phyloP scores from a whole-genome alignment of 2,329 filamentous ascomycete species.

The Fusarium pseudocircinatum region DNA sequence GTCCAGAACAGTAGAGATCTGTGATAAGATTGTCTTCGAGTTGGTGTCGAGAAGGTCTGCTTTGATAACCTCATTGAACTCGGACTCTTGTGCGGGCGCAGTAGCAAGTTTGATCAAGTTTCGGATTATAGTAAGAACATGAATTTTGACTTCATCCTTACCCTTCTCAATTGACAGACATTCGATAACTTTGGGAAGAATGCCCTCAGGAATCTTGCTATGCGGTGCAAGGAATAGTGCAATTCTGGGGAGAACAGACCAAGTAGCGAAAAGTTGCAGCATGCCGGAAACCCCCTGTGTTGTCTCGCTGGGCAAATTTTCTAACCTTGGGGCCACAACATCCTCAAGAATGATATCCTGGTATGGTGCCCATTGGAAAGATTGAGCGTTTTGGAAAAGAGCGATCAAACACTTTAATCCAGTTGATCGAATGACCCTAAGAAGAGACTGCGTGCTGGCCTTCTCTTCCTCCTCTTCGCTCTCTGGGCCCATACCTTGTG shows the following conservation, averaged over 20 bases:
- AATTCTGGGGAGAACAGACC: slow-evolving; percentile 74
- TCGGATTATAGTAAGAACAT: slow-evolving; percentile 79
- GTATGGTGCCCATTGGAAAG: slow-evolving; percentile 78
- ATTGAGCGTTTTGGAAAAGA: slow-evolving; percentile 77
- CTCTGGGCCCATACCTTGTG: slow-evolving; percentile 47
- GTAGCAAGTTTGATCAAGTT: slow-evolving; percentile 71
- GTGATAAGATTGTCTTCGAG: slow-evolving; percentile 69
- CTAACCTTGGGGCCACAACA: slow-evolving; percentile 78
- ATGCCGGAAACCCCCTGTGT: slow-evolving; percentile 88
- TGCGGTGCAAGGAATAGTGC: slow-evolving; percentile 70
- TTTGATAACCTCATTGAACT: slow-evolving; percentile 66
- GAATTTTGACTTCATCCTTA: slow-evolving; percentile 87
- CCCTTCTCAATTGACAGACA: slow-evolving; percentile 77
- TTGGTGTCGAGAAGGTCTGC: slow-evolving; percentile 66
- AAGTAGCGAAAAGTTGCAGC: slow-evolving; percentile 81
- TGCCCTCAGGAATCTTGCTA: slow-evolving; percentile 59
- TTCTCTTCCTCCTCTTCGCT: slow-evolving; percentile 56
- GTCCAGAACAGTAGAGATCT: slow-evolving; percentile 74
- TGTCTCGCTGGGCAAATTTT: slow-evolving; percentile 83
- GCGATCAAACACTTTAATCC: slow-evolving; percentile 85
- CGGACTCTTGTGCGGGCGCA: slow-evolving; percentile 63
- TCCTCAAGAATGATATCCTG: slow-evolving; percentile 76
- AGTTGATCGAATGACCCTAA: slow-evolving; percentile 72
- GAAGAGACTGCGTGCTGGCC: slow-evolving; percentile 63
- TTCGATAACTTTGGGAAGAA: slow-evolving; percentile 77